Evolutionary conservation across 805 yeast species (phyloP).

Genomic region (Naumovozyma castellii): DNA sequence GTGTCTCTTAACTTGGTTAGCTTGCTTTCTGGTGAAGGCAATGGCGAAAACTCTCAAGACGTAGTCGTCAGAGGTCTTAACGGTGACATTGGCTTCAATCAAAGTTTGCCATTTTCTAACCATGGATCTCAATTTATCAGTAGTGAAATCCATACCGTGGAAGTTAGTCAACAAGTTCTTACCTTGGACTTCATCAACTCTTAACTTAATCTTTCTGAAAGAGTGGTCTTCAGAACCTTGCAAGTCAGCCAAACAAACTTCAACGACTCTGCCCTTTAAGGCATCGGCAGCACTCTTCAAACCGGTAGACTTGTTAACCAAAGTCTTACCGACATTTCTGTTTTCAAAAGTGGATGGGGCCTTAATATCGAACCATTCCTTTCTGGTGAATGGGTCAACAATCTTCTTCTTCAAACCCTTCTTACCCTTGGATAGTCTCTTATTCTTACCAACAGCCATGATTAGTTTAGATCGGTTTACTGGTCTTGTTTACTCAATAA

Average conservation of each 20-base stretch:
- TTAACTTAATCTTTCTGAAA: conserved; percentile 91
- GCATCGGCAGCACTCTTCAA: conserved; percentile 95
- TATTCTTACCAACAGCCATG: conserved; percentile 82
- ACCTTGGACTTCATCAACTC: conserved; percentile 99
- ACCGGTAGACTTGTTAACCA: conserved; percentile 97
- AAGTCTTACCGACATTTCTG: conserved; percentile 97
- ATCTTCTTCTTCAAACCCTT: conserved; percentile 98
- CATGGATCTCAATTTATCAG: conserved; percentile 93
- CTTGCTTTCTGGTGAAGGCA: conserved; percentile 96
- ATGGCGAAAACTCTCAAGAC: conserved; percentile 91
- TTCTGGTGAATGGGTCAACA: conserved; percentile 98
- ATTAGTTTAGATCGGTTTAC: conserved; percentile 12
- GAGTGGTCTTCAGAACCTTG: conserved; percentile 99
- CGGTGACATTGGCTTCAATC: conserved; percentile 96
- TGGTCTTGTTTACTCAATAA: conserved; percentile 5
- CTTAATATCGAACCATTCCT: conserved; percentile 96
- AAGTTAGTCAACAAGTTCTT: conserved; percentile 96
- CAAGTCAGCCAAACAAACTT: conserved; percentile 91
- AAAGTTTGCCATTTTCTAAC: conserved; percentile 98
- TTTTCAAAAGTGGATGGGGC: conserved; percentile 97
- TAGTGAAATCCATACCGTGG: conserved; percentile 97
- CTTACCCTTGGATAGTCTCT: conserved; percentile 77
- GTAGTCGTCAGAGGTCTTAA: conserved; percentile 96
- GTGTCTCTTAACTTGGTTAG: conserved; percentile 95
- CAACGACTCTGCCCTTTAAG: conserved; percentile 94